Conservation (phyloP, 164 flowering plant genomes). For the Euptelea pleiosperma region DNA sequence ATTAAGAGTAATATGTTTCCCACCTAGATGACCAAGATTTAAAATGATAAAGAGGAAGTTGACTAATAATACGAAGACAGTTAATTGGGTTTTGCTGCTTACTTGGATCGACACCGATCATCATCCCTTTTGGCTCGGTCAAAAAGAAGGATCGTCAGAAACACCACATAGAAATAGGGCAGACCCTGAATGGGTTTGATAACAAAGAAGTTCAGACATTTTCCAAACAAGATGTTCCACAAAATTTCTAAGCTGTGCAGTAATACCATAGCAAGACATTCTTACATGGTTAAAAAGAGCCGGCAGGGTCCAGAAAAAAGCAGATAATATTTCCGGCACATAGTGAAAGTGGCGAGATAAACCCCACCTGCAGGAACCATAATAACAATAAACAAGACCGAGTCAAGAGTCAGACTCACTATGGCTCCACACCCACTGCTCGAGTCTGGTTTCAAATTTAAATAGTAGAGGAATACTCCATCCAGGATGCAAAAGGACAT, state of each 20-base stretch:
- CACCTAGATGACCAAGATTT: no score
- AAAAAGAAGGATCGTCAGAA: constrained; percentile 82
- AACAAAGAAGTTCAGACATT: background rate
- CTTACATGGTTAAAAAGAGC: constrained; percentile 91
- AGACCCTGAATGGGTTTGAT: constrained; percentile 54
- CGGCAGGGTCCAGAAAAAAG: constrained; percentile 93
- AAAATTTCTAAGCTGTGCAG: background rate
- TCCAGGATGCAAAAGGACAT: background rate
- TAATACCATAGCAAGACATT: background rate
- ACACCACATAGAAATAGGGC: constrained; percentile 93
- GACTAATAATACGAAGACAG: background rate
- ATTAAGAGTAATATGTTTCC: no score
- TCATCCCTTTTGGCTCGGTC: constrained; percentile 97
- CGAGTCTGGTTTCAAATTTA: no score
- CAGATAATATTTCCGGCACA: constrained; percentile 85
- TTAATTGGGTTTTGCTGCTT: constrained; percentile 29
- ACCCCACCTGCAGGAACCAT: constrained; percentile 79
- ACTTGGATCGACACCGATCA: constrained; percentile 89
- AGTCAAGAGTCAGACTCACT: no score
- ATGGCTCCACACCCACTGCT: no score
- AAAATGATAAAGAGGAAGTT: background rate
- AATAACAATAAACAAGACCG: no score
- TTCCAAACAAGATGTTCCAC: background rate
- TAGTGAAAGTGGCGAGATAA: constrained; percentile 95
- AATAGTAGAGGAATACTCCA: no score